A percentile compares a stretch with the other conserved stretches of the same genome.
Evolutionary conservation across 2,329 filamentous ascomycete species (phyloP).

Genomic region (Phyllosticta paracitricarpa): DNA sequence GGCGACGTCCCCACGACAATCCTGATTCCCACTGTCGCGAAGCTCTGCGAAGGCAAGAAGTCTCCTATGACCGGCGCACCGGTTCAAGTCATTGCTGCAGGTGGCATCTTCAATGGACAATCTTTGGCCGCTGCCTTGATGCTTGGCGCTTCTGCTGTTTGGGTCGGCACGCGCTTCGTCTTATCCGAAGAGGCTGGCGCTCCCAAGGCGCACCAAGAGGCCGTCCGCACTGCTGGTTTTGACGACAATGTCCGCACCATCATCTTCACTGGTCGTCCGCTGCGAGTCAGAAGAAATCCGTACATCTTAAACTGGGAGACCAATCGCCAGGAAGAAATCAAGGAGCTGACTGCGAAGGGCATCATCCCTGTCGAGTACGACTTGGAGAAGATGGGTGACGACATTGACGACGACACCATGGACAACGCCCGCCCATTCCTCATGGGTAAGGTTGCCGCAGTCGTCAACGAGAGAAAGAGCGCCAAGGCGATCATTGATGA

Average conservation of each 20-base stretch:
- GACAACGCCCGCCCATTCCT: slow-evolving; percentile 85
- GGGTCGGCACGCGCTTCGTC: slow-evolving; percentile 95
- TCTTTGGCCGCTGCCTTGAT: slow-evolving; percentile 82
- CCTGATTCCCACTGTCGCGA: slow-evolving; percentile 84
- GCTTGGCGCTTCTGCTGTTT: slow-evolving; percentile 85
- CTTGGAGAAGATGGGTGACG: slow-evolving; percentile 66
- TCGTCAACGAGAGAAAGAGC: slow-evolving; percentile 83
- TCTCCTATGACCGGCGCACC: slow-evolving; percentile 77
- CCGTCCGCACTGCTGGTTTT: slow-evolving; percentile 80
- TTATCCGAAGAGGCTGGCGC: slow-evolving; percentile 90
- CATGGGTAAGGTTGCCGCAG: slow-evolving; percentile 95
- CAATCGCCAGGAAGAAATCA: slow-evolving; percentile 82
- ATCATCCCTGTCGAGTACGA: slow-evolving; percentile 90
- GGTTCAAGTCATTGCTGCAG: slow-evolving; percentile 86
- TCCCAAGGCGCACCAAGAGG: slow-evolving; percentile 87
- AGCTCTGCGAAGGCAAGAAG: slow-evolving; percentile 69
- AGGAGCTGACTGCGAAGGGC: slow-evolving; percentile 80
- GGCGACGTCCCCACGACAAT: slow-evolving; percentile 87
- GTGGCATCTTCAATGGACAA: slow-evolving; percentile 88
- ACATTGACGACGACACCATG: slow-evolving; percentile 68
- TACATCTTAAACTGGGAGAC: slow-evolving; percentile 97
- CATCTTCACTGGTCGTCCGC: slow-evolving; percentile 94
- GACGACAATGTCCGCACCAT: slow-evolving; percentile 96
- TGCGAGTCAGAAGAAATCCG: slow-evolving; percentile 84
- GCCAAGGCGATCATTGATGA: slow-evolving; percentile 93